A percentile compares a stretch with the other conserved stretches of the same genome.
These are phyloP conservation scores for Hymenoscyphus fructigenus DNA, from an alignment of 2,329 filamentous ascomycete genomes.

Conservation along the genomic window DNA sequence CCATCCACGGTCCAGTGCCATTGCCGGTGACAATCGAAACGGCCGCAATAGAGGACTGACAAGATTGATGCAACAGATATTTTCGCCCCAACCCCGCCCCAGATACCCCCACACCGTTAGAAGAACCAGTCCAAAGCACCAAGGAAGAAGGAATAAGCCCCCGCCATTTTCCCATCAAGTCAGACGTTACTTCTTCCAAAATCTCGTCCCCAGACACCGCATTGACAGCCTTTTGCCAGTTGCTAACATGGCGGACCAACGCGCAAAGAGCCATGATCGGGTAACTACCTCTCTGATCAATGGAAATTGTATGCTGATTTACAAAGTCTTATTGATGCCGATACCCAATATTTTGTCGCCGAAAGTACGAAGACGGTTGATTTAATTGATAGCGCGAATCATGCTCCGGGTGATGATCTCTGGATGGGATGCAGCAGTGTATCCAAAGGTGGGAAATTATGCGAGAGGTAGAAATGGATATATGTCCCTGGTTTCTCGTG, in stretches of 20 bases:
- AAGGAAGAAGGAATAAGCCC: conserved; percentile 5
- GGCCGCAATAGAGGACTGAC: conserved; percentile 11
- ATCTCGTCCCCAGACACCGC: conserved; percentile 44
- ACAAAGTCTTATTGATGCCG: conserved; percentile 44
- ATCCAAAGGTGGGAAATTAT: conserved; percentile 34
- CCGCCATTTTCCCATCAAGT: conserved; percentile 24
- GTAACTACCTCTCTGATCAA: conserved; percentile 13
- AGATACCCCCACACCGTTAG: neutral
- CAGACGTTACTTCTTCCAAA: conserved; percentile 32
- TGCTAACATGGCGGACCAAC: conserved; percentile 48
- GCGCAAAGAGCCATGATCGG: conserved; percentile 49
- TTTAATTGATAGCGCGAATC: conserved; percentile 29
- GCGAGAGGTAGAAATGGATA: conserved; percentile 30
- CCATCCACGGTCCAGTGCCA: too few species aligned
- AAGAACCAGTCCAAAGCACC: conserved; percentile 3
- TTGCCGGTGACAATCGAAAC: neutral
- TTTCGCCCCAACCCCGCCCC: conserved; percentile 29
- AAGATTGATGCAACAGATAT: conserved; percentile 26
- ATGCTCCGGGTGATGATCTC: conserved; percentile 34
- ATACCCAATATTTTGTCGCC: conserved; percentile 50
- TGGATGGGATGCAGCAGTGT: conserved; percentile 37
- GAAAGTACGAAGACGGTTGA: conserved; percentile 50
- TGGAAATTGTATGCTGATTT: conserved; percentile 16
- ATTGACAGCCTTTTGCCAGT: conserved; percentile 48
- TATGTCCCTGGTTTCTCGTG: neutral